Percentiles rank a stretch among this genome's conserved stretches.
Conservation (phyloP, 768 basidiomycete species). For the Peribolospora baueri region DNA sequence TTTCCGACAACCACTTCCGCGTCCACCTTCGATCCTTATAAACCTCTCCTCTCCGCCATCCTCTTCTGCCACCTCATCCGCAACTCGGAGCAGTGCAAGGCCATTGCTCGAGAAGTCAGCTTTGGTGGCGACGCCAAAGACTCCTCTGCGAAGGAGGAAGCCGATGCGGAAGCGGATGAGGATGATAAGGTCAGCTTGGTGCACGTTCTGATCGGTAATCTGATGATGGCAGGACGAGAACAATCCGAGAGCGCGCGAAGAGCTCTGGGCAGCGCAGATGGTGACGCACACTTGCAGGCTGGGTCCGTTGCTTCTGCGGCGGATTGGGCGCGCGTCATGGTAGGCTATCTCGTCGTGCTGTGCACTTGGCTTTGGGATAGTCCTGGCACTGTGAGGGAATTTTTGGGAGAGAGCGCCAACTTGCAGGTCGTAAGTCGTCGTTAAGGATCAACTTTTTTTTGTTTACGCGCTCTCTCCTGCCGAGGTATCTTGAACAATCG, state of each 20-base stretch:
- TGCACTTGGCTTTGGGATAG: slow-evolving; percentile 96
- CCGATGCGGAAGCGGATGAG: slow-evolving; percentile 23
- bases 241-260: slow-evolving; percentile 21
- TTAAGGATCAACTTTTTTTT: not conserved
- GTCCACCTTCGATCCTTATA: slow-evolving; percentile 26
- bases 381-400: slow-evolving; percentile 59
- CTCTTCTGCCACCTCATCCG: slow-evolving; percentile 59
- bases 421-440: slow-evolving; percentile 50
- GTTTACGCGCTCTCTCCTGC: not conserved
- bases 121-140: slow-evolving; percentile 12
- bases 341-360: slow-evolving; percentile 59
- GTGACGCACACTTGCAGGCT: slow-evolving; percentile 2
- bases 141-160: slow-evolving; percentile 1
- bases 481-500: not conserved
- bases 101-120: slow-evolving; percentile 21
- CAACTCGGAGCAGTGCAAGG: slow-evolving; percentile 25
- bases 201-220: slow-evolving; percentile 65
- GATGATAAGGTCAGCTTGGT: slow-evolving; percentile 40
- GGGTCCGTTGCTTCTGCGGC: slow-evolving; percentile 35
- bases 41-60: slow-evolving; percentile 35
- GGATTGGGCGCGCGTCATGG: slow-evolving; percentile 76
- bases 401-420: slow-evolving; percentile 63
- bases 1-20: slow-evolving; percentile 21
- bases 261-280: slow-evolving; percentile 31
- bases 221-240: slow-evolving; percentile 60